Evolutionary conservation across 176 grass and related monocot genomes (phyloP), one percentile per base, ranked within the genome.

Genomic region (Typha latifolia): DNA sequence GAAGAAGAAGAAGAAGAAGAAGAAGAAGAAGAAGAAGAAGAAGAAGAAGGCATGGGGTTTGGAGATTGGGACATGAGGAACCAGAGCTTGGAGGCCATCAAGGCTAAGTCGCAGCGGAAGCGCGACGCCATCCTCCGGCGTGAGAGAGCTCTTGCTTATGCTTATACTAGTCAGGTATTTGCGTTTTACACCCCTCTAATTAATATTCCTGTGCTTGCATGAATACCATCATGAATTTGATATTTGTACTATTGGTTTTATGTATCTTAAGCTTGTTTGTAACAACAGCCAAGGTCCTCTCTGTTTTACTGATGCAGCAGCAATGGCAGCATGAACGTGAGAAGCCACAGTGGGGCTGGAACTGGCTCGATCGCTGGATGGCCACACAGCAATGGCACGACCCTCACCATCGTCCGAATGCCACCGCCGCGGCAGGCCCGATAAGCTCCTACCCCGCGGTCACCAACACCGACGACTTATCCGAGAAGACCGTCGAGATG

Each of bases 401-500:
- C 51, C 20, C 67, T 43, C 47, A 43, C 52, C 47, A 31, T 16
- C 63, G 37, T 43, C 8, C 20, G 3, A 12, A 50, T 7, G 50
- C 71, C 27, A 50, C 72, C 59, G 3, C 18, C 51, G 77, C 83
- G 49, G 61, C 84, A 1, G 27, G 62, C 59, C 51, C 11, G 74
- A 71, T 55, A 19, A 52, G 48, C 26, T 81, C 87, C 12, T 66
- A 62, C 6, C 61, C 74, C 27, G 3, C 27, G 27, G 27, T 2
- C 27, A 29, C 27, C 18, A 64, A 63, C 70, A 69, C 79, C 4
- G 84, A 79, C 24, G 81, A 62, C 59, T 22, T 79, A n/a, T 88
- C 91, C n/a, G 84, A 96, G 77, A 88, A 85, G 67, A 88, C 84
- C 3, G 84, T 96, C 4, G 82, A 96, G 68, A 87, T 77, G 87